phyloP scores from a whole-genome alignment of 2,329 filamentous ascomycete genomes.

The Zalaria sp. region DNA sequence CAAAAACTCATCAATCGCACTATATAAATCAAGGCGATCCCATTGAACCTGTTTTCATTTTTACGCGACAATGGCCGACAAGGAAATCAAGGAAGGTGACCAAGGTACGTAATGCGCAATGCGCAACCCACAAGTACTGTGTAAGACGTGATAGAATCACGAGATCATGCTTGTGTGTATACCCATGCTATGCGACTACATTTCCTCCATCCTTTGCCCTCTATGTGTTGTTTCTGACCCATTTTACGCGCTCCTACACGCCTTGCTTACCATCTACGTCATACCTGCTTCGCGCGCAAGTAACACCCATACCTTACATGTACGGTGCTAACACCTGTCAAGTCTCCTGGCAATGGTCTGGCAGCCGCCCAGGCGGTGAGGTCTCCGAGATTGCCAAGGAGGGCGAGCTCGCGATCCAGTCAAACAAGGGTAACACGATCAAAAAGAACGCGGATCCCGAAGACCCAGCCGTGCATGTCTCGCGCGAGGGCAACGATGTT shows the following conservation, averaged over 20 bases:
- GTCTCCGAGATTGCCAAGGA: constrained; percentile 43
- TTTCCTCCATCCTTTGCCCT: too few species aligned
- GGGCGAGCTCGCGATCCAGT: constrained; percentile 46
- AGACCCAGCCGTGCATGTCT: constrained; percentile 47
- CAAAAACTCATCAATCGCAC: not conserved
- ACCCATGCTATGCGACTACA: too few species aligned
- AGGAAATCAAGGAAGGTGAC: constrained; percentile 36
- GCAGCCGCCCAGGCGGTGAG: constrained; percentile 40
- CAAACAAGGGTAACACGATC: constrained; percentile 48
- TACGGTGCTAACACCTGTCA: too few species aligned
- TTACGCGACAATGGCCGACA: constrained; percentile 28
- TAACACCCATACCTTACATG: too few species aligned
- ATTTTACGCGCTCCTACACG: too few species aligned
- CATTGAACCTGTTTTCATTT: not conserved
- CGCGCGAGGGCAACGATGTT: constrained; percentile 47
- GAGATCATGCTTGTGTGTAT: too few species aligned
- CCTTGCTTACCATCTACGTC: too few species aligned
- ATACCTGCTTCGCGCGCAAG: too few species aligned
- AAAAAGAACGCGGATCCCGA: constrained; percentile 47
- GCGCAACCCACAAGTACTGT: constrained; percentile 1
- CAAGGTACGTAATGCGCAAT: constrained; percentile 23
- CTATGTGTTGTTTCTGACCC: too few species aligned
- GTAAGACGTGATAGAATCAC: constrained; percentile 6
- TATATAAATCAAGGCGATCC: not conserved
- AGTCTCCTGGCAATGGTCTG: constrained; percentile 52